Percentiles rank a stretch among this genome's conserved stretches.
These are phyloP conservation scores for Dothiorella sarmentorum DNA, from an alignment of 2,329 filamentous ascomycete species.

Conservation along the genomic window DNA sequence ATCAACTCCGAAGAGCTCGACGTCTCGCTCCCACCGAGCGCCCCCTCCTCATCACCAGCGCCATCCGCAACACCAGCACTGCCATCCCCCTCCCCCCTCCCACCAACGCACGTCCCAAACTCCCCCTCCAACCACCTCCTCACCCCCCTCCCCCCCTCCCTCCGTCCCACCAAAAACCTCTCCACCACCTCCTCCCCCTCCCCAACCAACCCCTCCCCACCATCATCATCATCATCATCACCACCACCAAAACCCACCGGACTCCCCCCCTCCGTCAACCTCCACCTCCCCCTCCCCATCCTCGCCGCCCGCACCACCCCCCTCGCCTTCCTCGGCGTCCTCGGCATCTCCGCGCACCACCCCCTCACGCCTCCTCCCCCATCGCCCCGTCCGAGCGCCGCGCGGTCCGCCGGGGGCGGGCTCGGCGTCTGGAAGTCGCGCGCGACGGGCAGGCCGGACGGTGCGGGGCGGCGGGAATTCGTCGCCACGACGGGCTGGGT, in stretches of 20 bases:
- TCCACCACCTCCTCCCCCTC: neutral
- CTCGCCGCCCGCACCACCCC: neutral
- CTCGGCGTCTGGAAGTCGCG: neutral
- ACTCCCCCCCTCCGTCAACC: neutral
- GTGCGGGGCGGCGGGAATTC: neutral
- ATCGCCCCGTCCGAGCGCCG: too few relatives aligned
- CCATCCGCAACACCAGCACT: too few relatives aligned
- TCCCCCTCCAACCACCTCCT: neutral
- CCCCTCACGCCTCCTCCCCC: too few relatives aligned
- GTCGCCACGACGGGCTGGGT: too few relatives aligned
- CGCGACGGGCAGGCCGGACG: neutral
- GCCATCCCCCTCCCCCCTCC: neutral
- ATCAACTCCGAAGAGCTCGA: too few relatives aligned
- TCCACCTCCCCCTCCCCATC: neutral
- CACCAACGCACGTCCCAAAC: neutral
- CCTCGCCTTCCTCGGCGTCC: neutral
- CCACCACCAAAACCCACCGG: too few relatives aligned
- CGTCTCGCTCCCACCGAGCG: too few relatives aligned
- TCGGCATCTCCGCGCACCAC: neutral
- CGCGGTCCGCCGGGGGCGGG: too few relatives aligned
- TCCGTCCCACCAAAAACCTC: neutral
- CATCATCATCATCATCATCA: too few relatives aligned
- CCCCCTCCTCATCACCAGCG: neutral
- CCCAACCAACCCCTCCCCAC: neutral
- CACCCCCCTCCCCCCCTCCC: neutral